phyloP scores from a whole-genome alignment of 2,329 filamentous ascomycete genomes.

The Microcyclosporella mali region DNA sequence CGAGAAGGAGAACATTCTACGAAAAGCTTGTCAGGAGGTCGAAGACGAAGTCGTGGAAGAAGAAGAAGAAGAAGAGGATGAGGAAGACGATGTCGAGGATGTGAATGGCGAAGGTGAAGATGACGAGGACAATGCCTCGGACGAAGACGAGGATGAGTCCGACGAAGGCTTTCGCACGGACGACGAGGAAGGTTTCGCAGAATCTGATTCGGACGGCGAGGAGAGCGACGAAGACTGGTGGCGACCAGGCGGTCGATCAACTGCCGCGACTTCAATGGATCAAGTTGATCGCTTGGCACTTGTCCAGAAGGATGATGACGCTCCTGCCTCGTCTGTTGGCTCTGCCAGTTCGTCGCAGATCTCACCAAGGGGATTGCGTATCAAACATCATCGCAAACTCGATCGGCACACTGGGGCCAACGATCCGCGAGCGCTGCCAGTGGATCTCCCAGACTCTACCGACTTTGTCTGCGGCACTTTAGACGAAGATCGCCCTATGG shows the following conservation, averaged over 20 bases:
- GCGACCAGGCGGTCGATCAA: conserved; percentile 51
- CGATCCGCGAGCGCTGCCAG: conserved; percentile 34
- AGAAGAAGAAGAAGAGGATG: conserved; percentile 44
- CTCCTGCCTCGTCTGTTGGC: conserved; percentile 50
- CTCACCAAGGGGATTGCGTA: conserved; percentile 8
- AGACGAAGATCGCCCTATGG: conserved; percentile 90
- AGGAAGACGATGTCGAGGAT: conserved; percentile 42
- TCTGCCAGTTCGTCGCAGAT: conserved; percentile 38
- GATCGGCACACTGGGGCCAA: conserved; percentile 34
- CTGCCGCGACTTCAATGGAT: conserved; percentile 50
- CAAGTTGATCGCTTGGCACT: conserved; percentile 43
- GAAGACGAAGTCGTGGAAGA: conserved; percentile 79
- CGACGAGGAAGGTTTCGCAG: conserved; percentile 65
- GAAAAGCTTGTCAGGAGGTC: conserved; percentile 77
- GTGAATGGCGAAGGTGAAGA: conserved; percentile 57
- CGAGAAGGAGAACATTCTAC: conserved; percentile 81
- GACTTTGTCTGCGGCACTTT: conserved; percentile 98
- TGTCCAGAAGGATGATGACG: conserved; percentile 40
- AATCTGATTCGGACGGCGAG: conserved; percentile 62
- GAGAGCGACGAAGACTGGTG: conserved; percentile 64
- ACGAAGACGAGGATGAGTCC: conserved; percentile 51
- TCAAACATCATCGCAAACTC: conserved; percentile 14
- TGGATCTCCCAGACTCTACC: conserved; percentile 90
- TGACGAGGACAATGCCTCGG: conserved; percentile 50
- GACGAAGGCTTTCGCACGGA: conserved; percentile 75